Base-by-base conservation (phyloP, 352 stramenopile species). In the Globisporangium sylvaticum region DNA sequence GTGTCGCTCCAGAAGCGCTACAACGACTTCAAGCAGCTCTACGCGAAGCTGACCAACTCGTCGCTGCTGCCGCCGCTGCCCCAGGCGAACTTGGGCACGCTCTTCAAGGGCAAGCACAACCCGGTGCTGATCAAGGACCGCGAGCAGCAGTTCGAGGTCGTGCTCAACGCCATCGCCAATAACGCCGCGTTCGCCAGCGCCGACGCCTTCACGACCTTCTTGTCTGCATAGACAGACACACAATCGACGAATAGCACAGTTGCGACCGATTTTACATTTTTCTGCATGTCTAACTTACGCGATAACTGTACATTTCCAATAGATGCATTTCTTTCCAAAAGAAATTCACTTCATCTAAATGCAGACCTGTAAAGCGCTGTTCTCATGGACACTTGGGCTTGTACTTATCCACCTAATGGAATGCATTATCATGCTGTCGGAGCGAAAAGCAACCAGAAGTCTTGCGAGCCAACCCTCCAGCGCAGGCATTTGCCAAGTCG, bases 21-120 rank as follows among this genome's bases (percentile, higher is more conserved):
- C 74, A 91, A 84, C 64, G 87, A 94, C 68, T 95, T 95, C 65
- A 94, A 94, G 77, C 64, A 72, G 46, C 72, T 95, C 9, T 79
- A 94, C 61, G 67, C 70, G 10, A 67, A 68, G 10, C 72, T 92
- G 0, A 64, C 67, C 32, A 76, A 62, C 37, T 68, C 70, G 3
- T 71, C 71, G 27, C 62, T 9, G 32, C 66, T 95, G 25, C 87
- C 87, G 6, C 54, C 80, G 7, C 75, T 95, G 5, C 87, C 87
- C 0, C 42, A 64, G n/a, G 78, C 75, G 2, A 80, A 79, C 7
- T 32, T 93, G 2, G 50, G 69, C 55, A 75, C 82, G 31, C 72
- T 79, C 53, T 75, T 92, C 64, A 79, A 80, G 31, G 79, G 79
- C 37, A 84, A 88, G 52, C 82, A 88, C 74, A 89, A 86, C 73